Conservation (phyloP, 495 filamentous ascomycete genomes). For the Lasiosphaeria miniovina region DNA sequence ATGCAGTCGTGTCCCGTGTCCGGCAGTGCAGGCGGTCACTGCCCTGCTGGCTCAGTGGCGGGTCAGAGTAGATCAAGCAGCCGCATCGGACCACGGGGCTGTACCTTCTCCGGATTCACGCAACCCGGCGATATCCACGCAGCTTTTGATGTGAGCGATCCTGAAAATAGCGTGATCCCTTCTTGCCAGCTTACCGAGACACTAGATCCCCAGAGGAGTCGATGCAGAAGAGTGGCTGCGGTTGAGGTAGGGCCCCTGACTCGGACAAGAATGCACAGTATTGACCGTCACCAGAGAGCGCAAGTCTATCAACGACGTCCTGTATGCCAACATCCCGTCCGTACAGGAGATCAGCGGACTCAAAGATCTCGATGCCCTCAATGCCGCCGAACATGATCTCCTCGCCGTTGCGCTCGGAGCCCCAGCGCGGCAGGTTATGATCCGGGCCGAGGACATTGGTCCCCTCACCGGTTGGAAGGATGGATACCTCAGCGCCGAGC, state of each 20-base stretch:
- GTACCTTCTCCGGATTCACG: slow-evolving; percentile 32
- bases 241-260: slow-evolving; percentile 25
- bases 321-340: slow-evolving; percentile 34
- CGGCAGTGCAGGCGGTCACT: slow-evolving; percentile 23
- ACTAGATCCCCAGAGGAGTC: slow-evolving; percentile 34
- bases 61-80: slow-evolving; percentile 25
- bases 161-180: not conserved
- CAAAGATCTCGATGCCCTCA: slow-evolving; percentile 43
- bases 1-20: slow-evolving; percentile 28
- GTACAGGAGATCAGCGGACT: slow-evolving; percentile 30
- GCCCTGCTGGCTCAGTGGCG: slow-evolving; percentile 25
- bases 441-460: slow-evolving; percentile 51
- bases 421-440: slow-evolving; percentile 50
- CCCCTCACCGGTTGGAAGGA: slow-evolving; percentile 51
- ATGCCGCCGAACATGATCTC: slow-evolving; percentile 43
- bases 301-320: slow-evolving; percentile 39
- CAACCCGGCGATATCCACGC: slow-evolving; percentile 37
- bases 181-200: slow-evolving; percentile 7
- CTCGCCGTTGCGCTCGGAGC: slow-evolving; percentile 50
- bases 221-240: slow-evolving; percentile 35
- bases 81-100: slow-evolving; percentile 34
- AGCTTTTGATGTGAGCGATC: slow-evolving; percentile 35
- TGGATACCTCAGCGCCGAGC: slow-evolving; percentile 49
- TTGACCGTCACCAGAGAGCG: slow-evolving; percentile 24
- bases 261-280: slow-evolving; percentile 5